Percentiles rank a stretch among this genome's conserved stretches.
These are phyloP conservation scores for Hemerocallis citrina DNA, from an alignment of 106 monocot species.

Conservation along the genomic window DNA sequence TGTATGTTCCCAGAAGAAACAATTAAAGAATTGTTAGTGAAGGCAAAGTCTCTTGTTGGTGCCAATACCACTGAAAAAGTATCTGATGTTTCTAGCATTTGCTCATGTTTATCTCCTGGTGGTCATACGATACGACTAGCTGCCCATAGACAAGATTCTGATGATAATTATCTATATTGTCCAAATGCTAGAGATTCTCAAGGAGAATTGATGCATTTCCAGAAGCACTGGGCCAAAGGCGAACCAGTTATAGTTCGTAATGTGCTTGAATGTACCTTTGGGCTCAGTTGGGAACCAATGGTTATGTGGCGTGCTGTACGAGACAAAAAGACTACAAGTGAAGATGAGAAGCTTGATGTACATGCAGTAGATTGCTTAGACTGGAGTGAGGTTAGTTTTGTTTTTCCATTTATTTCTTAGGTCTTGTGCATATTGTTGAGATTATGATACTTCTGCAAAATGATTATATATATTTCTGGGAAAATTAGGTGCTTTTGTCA, in stretches of 20 bases:
- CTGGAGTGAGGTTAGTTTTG: constrained; percentile 51
- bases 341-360: constrained; percentile 31
- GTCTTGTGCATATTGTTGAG: too few relatives aligned
- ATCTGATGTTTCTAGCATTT: not conserved
- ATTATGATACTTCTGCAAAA: not conserved
- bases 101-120: too few relatives aligned
- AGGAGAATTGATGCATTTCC: constrained; percentile 30
- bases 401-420: too few relatives aligned
- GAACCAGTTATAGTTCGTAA: constrained; percentile 60
- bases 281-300: constrained; percentile 62
- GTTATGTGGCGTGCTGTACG: constrained; percentile 67
- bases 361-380: constrained; percentile 62
- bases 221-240: constrained; percentile 52
- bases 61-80: constrained; percentile 1
- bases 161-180: constrained; percentile 49
- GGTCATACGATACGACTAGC: constrained; percentile 13
- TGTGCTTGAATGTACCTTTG: constrained; percentile 42
- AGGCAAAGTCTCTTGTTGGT: constrained; percentile 10
- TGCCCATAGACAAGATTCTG: constrained; percentile 25
- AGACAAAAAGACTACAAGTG: constrained; percentile 20
- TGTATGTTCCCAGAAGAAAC: constrained; percentile 27
- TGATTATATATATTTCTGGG: too few relatives aligned
- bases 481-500: too few relatives aligned
- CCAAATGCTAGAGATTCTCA: constrained; percentile 26
- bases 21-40: constrained; percentile 23